Evolutionary conservation across 257 asterid species (phyloP).

Genomic region (Coffea eugenioides): DNA sequence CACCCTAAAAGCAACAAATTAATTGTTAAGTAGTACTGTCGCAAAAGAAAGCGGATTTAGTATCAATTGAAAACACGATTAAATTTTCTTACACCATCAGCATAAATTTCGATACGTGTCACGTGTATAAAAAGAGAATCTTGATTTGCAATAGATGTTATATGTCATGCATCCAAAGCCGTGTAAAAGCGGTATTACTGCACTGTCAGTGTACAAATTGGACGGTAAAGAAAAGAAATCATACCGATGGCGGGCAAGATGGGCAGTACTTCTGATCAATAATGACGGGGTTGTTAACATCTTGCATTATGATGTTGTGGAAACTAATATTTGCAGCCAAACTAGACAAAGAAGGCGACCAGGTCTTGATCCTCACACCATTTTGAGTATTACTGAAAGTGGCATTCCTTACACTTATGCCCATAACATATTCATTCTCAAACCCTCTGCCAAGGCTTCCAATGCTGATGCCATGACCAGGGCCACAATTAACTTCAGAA

Average conservation of each 20-base stretch:
- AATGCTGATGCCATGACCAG: constrained; percentile 77
- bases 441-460: constrained; percentile 56
- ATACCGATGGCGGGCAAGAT: constrained; percentile 36
- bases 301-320: constrained; percentile 42
- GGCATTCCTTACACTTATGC: constrained; percentile 38
- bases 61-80: too few relatives aligned
- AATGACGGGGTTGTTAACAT: constrained; percentile 53
- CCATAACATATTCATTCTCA: constrained; percentile 33
- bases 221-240: neutral
- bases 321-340: constrained; percentile 41
- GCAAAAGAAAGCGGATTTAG: too few relatives aligned
- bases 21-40: neutral
- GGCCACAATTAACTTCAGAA: constrained; percentile 49
- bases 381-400: constrained; percentile 48
- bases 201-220: too few relatives aligned
- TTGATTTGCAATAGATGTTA: too few relatives aligned
- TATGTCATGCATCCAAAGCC: too few relatives aligned
- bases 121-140: too few relatives aligned
- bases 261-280: constrained; percentile 77
- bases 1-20: constrained; percentile 16
- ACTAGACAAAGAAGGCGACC: constrained; percentile 43
- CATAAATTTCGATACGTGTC: too few relatives aligned
- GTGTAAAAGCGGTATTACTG: too few relatives aligned
- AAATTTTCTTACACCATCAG: too few relatives aligned
- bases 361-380: constrained; percentile 73